Percentiles rank a stretch among this genome's conserved stretches.
Conservation (phyloP, 2,329 filamentous ascomycete genomes). For the Fusarium lateritium region DNA sequence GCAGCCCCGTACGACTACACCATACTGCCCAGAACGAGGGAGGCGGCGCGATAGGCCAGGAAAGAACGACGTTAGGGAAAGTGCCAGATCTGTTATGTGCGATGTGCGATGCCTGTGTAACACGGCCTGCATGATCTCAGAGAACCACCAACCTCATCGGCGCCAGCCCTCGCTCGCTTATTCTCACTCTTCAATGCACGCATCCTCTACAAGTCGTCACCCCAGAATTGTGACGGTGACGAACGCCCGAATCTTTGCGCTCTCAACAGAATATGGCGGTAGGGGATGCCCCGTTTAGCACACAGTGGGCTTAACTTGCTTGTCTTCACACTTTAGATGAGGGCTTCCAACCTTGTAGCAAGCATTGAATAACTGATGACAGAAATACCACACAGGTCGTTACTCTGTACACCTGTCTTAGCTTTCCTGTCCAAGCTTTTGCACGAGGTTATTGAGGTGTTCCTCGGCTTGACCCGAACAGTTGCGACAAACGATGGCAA, state of each 20-base stretch:
- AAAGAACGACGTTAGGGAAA: slow-evolving; percentile 37
- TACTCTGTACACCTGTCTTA: slow-evolving; percentile 19
- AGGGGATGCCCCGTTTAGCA: slow-evolving; percentile 4
- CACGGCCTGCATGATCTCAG: slow-evolving; percentile 51
- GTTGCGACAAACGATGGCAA: slow-evolving; percentile 29
- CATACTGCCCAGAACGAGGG: slow-evolving; percentile 33
- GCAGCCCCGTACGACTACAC: slow-evolving; percentile 42
- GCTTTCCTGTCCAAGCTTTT: slow-evolving; percentile 22
- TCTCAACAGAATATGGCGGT: slow-evolving; percentile 20
- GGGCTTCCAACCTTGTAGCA: slow-evolving; percentile 11
- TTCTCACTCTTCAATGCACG: slow-evolving; percentile 35
- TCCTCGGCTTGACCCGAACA: slow-evolving; percentile 39
- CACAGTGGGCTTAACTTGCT: neutral
- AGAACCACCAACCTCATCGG: slow-evolving; percentile 46
- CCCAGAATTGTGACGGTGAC: slow-evolving; percentile 4
- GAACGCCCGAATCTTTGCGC: slow-evolving; percentile 5
- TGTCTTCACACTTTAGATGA: slow-evolving; percentile 2
- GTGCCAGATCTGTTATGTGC: slow-evolving; percentile 49
- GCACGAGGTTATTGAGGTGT: slow-evolving; percentile 18
- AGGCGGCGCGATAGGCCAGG: slow-evolving; percentile 31
- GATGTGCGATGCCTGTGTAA: slow-evolving; percentile 43
- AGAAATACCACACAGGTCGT: slow-evolving; percentile 5
- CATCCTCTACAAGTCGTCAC: slow-evolving; percentile 25
- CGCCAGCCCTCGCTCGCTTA: slow-evolving; percentile 49
- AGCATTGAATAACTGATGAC: slow-evolving; percentile 1